Base-by-base conservation (phyloP, 2,329 filamentous ascomycete genomes). In the Cytospora piceae region DNA sequence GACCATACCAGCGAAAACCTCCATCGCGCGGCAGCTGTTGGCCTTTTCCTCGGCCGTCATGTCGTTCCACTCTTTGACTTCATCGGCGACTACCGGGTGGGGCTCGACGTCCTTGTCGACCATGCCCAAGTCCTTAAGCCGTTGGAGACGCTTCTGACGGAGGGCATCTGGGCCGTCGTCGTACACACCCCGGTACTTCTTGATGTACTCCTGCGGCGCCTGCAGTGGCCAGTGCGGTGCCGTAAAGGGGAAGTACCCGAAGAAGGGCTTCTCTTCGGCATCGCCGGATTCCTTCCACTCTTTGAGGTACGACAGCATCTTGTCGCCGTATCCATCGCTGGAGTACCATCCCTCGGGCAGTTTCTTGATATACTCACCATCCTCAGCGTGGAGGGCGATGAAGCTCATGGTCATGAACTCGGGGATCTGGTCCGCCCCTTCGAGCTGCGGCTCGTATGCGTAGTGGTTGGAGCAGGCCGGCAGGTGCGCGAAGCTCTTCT, bases 141-240 rank as follows among this genome's bases (percentile, higher is more conserved):
- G 76, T 66, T 82, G 78, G 17, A 89, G 77, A 3, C 86, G 81
- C 67, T 80, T 79, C 65, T 80, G 71, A 1, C 86, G 78, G 14
- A 89, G 78, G 0, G 78, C 83, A 24, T 87, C 83, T 0, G 87
- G 86, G 0, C 87, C 87, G 5, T 86, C 84, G 57, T 87, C 82
- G 70, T 89, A 89, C 0, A 85, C 76, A 22, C 86, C 85, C 17
- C 79, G 79, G 73, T 88, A 89, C 69, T 86, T 84, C 22, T 80
- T 77, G 53, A 85, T 81, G 62, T 83, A 82, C 66, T 86, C 81
- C 59, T 77, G 74, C 0, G 85, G 85, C 0, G 85, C 85, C 70
- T 89, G 86, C 8, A 89, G 74, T 1, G 86, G 86, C 86, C 86
- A 89, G 69, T 89, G 86, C 1, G 86, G 86, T 0, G 86, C 86